Evolutionary conservation across 2,329 filamentous ascomycete species (phyloP), one percentile per base, ranked within the genome.

Genomic region (Fusarium chuoi): DNA sequence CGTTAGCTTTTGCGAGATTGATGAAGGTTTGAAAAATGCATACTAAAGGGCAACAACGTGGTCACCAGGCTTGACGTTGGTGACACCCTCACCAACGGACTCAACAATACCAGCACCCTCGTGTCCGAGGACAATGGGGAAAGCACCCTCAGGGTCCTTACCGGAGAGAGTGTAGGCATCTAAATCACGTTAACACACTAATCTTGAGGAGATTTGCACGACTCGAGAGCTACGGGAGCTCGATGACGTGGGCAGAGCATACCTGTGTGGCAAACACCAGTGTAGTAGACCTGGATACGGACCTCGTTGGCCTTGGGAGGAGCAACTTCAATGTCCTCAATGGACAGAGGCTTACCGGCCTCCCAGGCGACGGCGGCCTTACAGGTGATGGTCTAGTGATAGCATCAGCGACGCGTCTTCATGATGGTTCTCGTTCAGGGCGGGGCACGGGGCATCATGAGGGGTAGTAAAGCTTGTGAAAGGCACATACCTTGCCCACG

Each of bases 361-460:
- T 95, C 96, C 96, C 96, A 99, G 83, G 96, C 96, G 74, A 99
- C 93, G 80, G 96, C 96, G 77, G 96, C 96, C 92, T 96, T 96
- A 90, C 95, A 98, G 80, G 92, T 97, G 82, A 98, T 98, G 79
- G 94, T 94, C 94, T 98, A 36, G 79, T 52, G 54, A 58, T 62
- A 54, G 57, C 17, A 70, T 79, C 63, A 79, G 55, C 38, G 65
- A 64, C 35, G 45, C 49, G 39, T 62, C 62, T 46, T 68, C 44
- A 54, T 64, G 55, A 71, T 62, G 41, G 41, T 67, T 57, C 69
- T 28, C 33, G 55, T 46, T 36, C 17, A 62, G 69, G 78, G 77
- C 72, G 78, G 78, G 78, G 77, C 69, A 73, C 46, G 30, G 36
- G 60, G 36, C 30, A 52, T 38, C 35, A 65, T 75, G 70, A 69